phyloP scores from a whole-genome alignment of 352 stramenopile species.

The Pythium insidiosum region DNA sequence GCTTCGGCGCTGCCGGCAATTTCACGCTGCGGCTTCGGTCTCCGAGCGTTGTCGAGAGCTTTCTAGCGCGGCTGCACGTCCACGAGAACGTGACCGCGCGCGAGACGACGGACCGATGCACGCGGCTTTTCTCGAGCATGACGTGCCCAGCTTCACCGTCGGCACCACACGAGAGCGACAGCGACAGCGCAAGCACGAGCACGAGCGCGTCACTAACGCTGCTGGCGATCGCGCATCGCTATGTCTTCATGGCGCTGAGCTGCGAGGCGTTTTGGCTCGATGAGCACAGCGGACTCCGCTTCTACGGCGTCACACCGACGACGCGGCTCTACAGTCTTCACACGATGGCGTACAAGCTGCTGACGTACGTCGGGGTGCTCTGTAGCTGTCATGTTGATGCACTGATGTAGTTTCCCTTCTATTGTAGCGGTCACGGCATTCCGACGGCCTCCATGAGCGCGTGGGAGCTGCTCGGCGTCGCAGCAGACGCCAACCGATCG shows the following conservation, averaged over 20 bases:
- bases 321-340: constrained; percentile 31
- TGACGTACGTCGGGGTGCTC: constrained; percentile 63
- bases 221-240: no score
- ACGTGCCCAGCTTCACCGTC: no score
- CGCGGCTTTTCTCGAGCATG: constrained; percentile 7
- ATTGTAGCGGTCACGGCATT: constrained; percentile 22
- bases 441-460: constrained; percentile 34
- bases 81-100: constrained; percentile 17
- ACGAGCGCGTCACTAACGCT: no score
- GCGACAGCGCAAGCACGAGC: no score
- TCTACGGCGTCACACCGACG: constrained; percentile 10
- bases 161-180: no score
- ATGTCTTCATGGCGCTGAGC: constrained; percentile 5
- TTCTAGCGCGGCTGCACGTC: constrained; percentile 34
- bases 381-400: background rate
- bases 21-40: constrained; percentile 30
- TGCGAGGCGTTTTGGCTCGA: constrained; percentile 28
- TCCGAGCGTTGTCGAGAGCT: constrained; percentile 13
- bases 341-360: constrained; percentile 32
- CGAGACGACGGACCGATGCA: background rate
- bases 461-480: constrained; percentile 35
- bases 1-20: constrained; percentile 29
- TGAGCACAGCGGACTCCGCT: constrained; percentile 19
- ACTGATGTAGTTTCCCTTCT: background rate
- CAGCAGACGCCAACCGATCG: constrained; percentile 26